Conservation (phyloP, 371 early-diverging fungal species). For the Lichtheimia ramosa region DNA sequence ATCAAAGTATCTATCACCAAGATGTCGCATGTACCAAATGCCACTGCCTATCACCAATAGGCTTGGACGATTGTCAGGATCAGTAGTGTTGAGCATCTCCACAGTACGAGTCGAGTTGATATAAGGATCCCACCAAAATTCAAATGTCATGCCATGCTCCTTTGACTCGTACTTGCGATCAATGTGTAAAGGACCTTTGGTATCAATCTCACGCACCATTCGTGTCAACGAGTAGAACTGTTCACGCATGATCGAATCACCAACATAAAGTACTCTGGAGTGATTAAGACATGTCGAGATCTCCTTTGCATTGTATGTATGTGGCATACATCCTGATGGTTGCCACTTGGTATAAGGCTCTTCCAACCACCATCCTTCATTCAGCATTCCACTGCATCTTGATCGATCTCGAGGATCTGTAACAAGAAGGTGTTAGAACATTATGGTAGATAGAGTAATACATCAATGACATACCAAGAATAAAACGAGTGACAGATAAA, state of each 20-base stretch:
- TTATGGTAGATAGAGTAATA: background rate
- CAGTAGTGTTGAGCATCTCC: constrained; percentile 15
- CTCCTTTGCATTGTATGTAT: constrained; percentile 46
- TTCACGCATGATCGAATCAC: constrained; percentile 69
- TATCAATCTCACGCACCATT: constrained; percentile 32
- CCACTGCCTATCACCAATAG: constrained; percentile 60
- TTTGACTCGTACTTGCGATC: constrained; percentile 27
- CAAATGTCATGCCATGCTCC: constrained; percentile 31
- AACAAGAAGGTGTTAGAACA: background rate
- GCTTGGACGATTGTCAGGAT: constrained; percentile 32
- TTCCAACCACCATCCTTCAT: constrained; percentile 54
- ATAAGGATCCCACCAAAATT: constrained; percentile 72
- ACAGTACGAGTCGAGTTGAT: constrained; percentile 50
- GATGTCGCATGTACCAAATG: constrained; percentile 56
- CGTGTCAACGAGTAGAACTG: constrained; percentile 56
- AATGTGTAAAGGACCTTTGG: constrained; percentile 29
- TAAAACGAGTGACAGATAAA: constrained; percentile 3
- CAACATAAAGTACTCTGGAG: constrained; percentile 58
- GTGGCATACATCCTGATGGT: constrained; percentile 63
- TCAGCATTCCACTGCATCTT: constrained; percentile 47
- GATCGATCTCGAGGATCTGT: constrained; percentile 29
- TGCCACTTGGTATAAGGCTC: constrained; percentile 52
- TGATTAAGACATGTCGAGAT: constrained; percentile 47
- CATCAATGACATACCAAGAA: constrained; percentile 11
- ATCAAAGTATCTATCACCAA: constrained; percentile 37